phyloP scores from a whole-genome alignment of 768 basidiomycete genomes.

The Rhodotorula babjevae region DNA sequence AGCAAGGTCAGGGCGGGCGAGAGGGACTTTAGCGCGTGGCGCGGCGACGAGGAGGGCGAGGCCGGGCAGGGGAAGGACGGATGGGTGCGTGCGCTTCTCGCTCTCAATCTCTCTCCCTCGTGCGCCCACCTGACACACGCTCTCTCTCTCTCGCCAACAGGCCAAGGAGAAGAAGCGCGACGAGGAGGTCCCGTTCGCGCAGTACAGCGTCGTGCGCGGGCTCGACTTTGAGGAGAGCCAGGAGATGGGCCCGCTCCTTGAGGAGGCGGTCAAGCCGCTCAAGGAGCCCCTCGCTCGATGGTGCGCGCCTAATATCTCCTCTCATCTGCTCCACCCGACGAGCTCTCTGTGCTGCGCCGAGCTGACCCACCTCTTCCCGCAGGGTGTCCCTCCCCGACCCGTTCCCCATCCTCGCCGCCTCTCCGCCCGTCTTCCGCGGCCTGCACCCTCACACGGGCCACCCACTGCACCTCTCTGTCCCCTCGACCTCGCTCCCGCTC shows the following conservation, averaged over 20 bases:
- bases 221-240: slow-evolving; percentile 28
- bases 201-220: slow-evolving; percentile 26
- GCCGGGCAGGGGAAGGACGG: no score
- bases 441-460: slow-evolving; percentile 24
- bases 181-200: slow-evolving; percentile 19
- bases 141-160: not conserved
- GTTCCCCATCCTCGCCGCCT: slow-evolving; percentile 21
- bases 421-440: slow-evolving; percentile 23
- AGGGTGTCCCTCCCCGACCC: slow-evolving; percentile 29
- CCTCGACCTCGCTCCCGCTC: slow-evolving; percentile 9
- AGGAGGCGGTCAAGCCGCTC: slow-evolving; percentile 3
- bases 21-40: not conserved
- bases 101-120: no score
- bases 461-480: slow-evolving; percentile 17
- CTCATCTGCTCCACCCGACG: not conserved
- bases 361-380: not conserved
- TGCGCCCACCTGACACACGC: no score
- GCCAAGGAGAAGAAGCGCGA: not conserved
- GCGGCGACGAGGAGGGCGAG: not conserved
- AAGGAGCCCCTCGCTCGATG: slow-evolving; percentile 24
- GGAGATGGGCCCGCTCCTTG: slow-evolving; percentile 25
- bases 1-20: not conserved
- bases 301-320: slow-evolving; percentile 2
- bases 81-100: not conserved
- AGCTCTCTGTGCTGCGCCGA: no score